Base-by-base conservation (phyloP, 306 rosid species). In the Neltuma alba region DNA sequence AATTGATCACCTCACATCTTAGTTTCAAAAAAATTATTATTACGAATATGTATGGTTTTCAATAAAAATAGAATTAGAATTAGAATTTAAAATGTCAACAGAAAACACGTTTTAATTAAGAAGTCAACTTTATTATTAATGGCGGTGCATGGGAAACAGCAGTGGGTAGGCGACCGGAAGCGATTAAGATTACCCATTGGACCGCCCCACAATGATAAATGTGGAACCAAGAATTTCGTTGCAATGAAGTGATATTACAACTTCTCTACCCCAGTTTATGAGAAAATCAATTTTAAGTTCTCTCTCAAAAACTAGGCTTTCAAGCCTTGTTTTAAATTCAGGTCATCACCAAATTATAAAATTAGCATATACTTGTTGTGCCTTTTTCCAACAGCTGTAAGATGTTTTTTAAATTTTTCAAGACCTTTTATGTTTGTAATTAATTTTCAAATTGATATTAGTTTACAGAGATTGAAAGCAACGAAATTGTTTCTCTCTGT, bases 211-310 rank as follows among this genome's bases (percentile, higher is more conserved):
- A 41, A 23, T 2, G 42, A 47, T 2, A 4, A 16, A 13, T 60
- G n/a, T n/a, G 70, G 82, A 40, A 47, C 72, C 71, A 61, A 8
- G 10, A 33, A 33, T 20, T 66, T 66, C 50, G 21, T 38, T 3
- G 71, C 30, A 9, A 65, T 36, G 47, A 37, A 65, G 18, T 65
- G 15, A 65, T 20, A 4, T 70, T 28, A 20, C 3, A n/a, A 9
- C 57, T 15, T 41, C 2, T 58, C 20, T 0, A 11, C 9, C n/a
- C n/a, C n/a, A n/a, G 0, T 7, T 21, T 68, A 11, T 25, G 48
- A 4, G 25, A 45, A 71, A 79, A 70, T 30, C n/a, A 58, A 30
- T 9, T 25, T 3, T 42, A 8, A 54, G 23, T 50, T 79, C 18
- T 45, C 66, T 62, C 54, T 9, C 50, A 42, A 3, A 79, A 14